Conservation (phyloP, 2,329 filamentous ascomycete species). For the Calycina marina region DNA sequence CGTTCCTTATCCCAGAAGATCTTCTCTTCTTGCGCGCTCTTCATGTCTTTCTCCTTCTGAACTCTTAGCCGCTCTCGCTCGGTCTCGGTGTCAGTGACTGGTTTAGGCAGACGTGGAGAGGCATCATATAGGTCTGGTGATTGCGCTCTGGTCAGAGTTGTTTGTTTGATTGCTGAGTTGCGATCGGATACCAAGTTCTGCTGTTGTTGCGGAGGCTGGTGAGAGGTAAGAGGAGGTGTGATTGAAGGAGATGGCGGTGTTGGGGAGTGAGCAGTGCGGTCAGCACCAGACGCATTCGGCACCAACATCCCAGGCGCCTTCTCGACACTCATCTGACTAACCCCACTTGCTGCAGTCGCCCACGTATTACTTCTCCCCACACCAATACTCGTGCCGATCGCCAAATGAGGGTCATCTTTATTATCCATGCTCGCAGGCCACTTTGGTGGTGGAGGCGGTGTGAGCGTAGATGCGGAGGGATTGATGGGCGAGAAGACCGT, state of each 20-base stretch:
- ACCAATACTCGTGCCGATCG: slow-evolving; percentile 5
- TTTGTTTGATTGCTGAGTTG: slow-evolving; percentile 1
- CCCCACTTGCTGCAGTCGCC: slow-evolving; percentile 11
- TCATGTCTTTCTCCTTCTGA: slow-evolving; percentile 3
- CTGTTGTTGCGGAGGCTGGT: background rate
- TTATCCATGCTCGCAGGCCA: slow-evolving; percentile 5
- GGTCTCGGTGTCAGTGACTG: background rate
- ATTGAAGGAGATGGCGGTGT: background rate
- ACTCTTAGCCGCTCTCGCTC: background rate
- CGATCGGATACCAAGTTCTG: background rate
- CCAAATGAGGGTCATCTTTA: slow-evolving; percentile 3
- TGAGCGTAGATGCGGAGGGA: slow-evolving; percentile 8
- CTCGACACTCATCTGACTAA: slow-evolving; percentile 4
- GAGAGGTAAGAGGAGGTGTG: no score
- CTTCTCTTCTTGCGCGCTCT: slow-evolving; percentile 34
- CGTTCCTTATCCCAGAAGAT: slow-evolving; percentile 27
- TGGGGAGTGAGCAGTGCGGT: background rate
- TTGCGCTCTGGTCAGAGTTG: slow-evolving; percentile 4
- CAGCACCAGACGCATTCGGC: background rate
- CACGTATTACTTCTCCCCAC: slow-evolving; percentile 14
- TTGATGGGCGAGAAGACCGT: slow-evolving; percentile 15
- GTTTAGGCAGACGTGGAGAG: slow-evolving; percentile 17
- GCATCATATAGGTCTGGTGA: slow-evolving; percentile 25
- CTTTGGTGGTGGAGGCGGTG: slow-evolving; percentile 14
- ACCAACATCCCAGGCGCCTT: background rate